Base-by-base conservation (phyloP, 805 yeast species). In the Metschnikowia corniflorae region DNA sequence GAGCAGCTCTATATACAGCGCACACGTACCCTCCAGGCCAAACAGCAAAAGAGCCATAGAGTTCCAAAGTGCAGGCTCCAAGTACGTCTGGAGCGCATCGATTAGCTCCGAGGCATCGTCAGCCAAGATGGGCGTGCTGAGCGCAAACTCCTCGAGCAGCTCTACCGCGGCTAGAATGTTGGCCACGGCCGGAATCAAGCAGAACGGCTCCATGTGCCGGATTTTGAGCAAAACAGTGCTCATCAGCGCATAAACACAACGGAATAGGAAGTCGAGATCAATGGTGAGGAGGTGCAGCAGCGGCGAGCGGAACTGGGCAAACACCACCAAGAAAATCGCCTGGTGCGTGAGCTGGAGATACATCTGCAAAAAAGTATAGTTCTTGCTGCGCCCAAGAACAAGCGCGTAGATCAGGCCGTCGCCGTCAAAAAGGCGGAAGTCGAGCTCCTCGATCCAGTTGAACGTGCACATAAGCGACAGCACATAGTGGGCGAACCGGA, bases 401-500 rank as follows among this genome's bases (percentile, higher is more conserved):
- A 27, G 17, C 13, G 31, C 25, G 26, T 29, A 29, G 16, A 38
- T 38, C 10, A 29, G 17, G 27, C 37, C 37, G 22, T 31, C 36
- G 20, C 37, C 36, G 7, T 26, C 27, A 14, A 35, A 38, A 21
- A 40, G 37, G 15, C 44, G 36, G 19, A 16, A 24, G 27, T 37
- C 47, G 29, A 43, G 27, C 24, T 37, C 35, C 31, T 43, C 39
- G 29, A 39, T 24, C 41, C 40, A 44, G 35, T 43, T 42, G 43
- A 44, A 40, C n/a, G 35, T 21, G 33, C 41, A 34, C 39, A 46
- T 42, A 17, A 46, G 30, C 15, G 39, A 26, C 15, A 39, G 25
- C 19, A 42, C 44, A 33, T 33, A 46, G 24, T 46, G 48, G 4
- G 50, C 50, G 17, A 42, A 41, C 7, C 50, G 37, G 17, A 46